A percentile compares a stretch with the other conserved stretches of the same genome.
phyloP scores from a whole-genome alignment of 495 filamentous ascomycete species.

The Penicillium longicatenatum region DNA sequence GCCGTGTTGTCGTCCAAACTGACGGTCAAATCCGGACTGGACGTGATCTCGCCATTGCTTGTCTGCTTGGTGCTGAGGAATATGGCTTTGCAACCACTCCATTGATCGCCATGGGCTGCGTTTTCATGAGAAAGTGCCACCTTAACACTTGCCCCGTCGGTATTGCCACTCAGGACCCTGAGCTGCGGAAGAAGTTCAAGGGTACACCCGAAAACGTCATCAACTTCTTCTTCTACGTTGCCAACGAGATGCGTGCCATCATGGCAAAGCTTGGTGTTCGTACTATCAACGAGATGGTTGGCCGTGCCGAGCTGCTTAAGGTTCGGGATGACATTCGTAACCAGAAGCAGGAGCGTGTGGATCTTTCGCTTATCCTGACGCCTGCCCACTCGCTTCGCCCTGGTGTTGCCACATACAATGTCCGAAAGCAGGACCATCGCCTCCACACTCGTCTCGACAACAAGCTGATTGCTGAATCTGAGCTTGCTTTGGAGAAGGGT shows the following conservation, averaged over 20 bases:
- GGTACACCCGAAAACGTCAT: conserved; percentile 97
- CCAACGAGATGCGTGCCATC: conserved; percentile 96
- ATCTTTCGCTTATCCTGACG: conserved; percentile 93
- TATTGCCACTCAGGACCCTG: conserved; percentile 95
- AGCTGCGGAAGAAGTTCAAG: conserved; percentile 91
- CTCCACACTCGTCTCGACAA: conserved; percentile 96
- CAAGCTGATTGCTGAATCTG: conserved; percentile 96
- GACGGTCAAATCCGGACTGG: conserved; percentile 96
- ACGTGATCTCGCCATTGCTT: conserved; percentile 94
- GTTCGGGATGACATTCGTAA: conserved; percentile 87
- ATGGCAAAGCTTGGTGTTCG: conserved; percentile 97
- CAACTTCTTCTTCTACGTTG: conserved; percentile 99
- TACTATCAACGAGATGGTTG: conserved; percentile 98
- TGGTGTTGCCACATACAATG: conserved; percentile 97
- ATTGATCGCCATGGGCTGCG: conserved; percentile 96
- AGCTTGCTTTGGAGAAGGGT: conserved; percentile 95
- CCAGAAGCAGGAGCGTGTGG: conserved; percentile 89
- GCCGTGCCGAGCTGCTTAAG: conserved; percentile 83
- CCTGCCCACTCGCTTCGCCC: conserved; percentile 95
- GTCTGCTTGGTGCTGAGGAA: conserved; percentile 94
- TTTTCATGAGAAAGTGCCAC: conserved; percentile 78
- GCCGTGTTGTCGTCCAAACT: conserved; percentile 95
- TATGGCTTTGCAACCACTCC: conserved; percentile 98
- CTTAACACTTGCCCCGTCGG: conserved; percentile 94
- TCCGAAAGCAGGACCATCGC: conserved; percentile 95